phyloP scores from a whole-genome alignment of 2,329 filamentous ascomycete species.

The Triangularia verruculosa region DNA sequence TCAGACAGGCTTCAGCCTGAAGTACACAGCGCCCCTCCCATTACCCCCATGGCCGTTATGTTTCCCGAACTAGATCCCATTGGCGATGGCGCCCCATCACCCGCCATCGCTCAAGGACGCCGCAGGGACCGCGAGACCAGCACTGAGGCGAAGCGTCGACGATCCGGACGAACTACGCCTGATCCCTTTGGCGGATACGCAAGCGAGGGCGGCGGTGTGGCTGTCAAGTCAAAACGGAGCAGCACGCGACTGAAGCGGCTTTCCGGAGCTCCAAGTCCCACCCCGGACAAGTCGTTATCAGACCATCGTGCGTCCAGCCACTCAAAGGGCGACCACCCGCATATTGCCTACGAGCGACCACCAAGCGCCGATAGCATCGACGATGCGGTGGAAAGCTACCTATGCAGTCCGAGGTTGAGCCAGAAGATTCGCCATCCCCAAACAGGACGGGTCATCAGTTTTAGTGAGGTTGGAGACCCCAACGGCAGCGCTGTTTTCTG shows the following conservation, averaged over 20 bases:
- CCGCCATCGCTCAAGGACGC: conserved; percentile 61
- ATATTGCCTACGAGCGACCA: conserved; percentile 66
- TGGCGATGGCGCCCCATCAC: conserved; percentile 68
- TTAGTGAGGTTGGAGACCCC: conserved; percentile 93
- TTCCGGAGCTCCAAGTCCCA: conserved; percentile 47
- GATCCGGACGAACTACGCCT: conserved; percentile 49
- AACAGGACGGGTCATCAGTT: conserved; percentile 84
- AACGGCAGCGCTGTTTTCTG: conserved; percentile 91
- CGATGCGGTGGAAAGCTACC: conserved; percentile 79
- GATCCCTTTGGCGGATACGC: conserved; percentile 42
- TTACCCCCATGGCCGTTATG: conserved; percentile 24
- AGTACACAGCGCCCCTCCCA: conserved; percentile 17
- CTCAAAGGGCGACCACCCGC: conserved; percentile 33
- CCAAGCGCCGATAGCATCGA: conserved; percentile 83
- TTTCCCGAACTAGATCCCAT: conserved; percentile 36
- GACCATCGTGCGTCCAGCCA: conserved; percentile 26
- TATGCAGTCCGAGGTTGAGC: conserved; percentile 78
- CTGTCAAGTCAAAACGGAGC: conserved; percentile 49
- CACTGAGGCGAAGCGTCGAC: conserved; percentile 45
- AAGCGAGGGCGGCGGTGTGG: conserved; percentile 25
- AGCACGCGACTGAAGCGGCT: conserved; percentile 58
- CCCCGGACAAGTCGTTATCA: conserved; percentile 35
- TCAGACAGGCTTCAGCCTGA: conserved; percentile 20
- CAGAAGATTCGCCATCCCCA: conserved; percentile 85
- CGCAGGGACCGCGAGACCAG: conserved; percentile 49